phyloP scores from a whole-genome alignment of 306 rosid genomes.

The Oxytropis ochrocephala region DNA sequence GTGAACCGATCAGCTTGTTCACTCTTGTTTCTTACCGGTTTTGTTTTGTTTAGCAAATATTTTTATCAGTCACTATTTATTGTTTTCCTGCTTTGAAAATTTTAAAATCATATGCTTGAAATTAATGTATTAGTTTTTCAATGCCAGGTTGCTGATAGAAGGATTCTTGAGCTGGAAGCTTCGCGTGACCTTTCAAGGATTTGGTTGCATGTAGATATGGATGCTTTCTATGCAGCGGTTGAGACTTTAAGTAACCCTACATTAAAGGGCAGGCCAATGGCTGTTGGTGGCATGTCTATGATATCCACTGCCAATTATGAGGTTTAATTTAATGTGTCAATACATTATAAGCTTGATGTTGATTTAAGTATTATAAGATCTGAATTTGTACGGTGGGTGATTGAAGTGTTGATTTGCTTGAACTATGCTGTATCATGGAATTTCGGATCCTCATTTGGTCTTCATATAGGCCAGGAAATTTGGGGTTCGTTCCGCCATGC shows the following conservation, averaged over 20 bases:
- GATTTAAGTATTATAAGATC: background rate
- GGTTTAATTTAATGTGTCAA: slow-evolving; percentile 40
- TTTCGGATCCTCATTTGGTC: background rate
- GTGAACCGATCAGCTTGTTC: background rate
- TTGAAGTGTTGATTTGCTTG: background rate
- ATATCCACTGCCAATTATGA: slow-evolving; percentile 93
- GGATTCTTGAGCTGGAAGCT: slow-evolving; percentile 68
- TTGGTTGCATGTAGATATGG: slow-evolving; percentile 98
- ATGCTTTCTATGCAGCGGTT: slow-evolving; percentile 97
- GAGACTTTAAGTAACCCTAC: slow-evolving; percentile 76
- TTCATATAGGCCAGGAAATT: slow-evolving; percentile 68
- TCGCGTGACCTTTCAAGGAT: slow-evolving; percentile 70
- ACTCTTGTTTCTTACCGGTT: background rate
- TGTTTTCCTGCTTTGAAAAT: background rate
- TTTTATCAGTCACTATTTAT: too few species aligned
- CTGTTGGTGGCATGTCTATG: slow-evolving; percentile 91
- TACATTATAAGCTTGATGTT: background rate
- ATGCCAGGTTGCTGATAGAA: slow-evolving; percentile 56
- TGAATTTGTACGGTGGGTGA: background rate
- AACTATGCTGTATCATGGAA: background rate
- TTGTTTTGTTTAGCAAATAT: background rate
- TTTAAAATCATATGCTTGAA: background rate
- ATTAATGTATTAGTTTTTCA: slow-evolving; percentile 1
- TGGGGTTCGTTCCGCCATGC: slow-evolving; percentile 99
- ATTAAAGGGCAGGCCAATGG: slow-evolving; percentile 77